These are phyloP conservation scores for Fusarium compactum DNA, from an alignment of 2,329 filamentous ascomycete species.

Conservation along the genomic window DNA sequence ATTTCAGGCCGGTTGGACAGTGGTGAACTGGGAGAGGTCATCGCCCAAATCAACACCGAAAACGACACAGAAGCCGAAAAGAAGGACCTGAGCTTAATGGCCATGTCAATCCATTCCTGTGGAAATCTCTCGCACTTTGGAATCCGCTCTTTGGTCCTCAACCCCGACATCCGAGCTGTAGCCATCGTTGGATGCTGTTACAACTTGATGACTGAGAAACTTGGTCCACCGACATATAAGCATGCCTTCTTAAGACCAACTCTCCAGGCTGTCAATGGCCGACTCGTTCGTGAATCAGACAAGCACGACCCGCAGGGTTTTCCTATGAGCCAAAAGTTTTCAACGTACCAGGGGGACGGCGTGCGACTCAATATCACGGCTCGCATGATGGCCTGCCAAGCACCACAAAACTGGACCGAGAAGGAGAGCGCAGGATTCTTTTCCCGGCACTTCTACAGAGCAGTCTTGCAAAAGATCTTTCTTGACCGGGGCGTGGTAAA, in stretches of 20 bases:
- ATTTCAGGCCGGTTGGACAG: constrained; percentile 79
- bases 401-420: constrained; percentile 89
- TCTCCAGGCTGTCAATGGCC: constrained; percentile 74
- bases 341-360: constrained; percentile 69
- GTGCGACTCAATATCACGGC: constrained; percentile 94
- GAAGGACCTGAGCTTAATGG: constrained; percentile 73
- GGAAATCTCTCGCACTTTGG: constrained; percentile 97
- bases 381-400: constrained; percentile 98
- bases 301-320: constrained; percentile 91
- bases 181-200: constrained; percentile 99
- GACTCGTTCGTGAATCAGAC: constrained; percentile 74
- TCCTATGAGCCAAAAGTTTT: constrained; percentile 84
- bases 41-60: constrained; percentile 66
- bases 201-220: constrained; percentile 91
- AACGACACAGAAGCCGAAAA: constrained; percentile 38
- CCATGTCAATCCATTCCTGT: constrained; percentile 95
- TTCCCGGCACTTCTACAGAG: constrained; percentile 91
- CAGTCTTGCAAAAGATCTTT: constrained; percentile 91
- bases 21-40: constrained; percentile 76
- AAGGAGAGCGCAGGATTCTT: constrained; percentile 89
- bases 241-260: constrained; percentile 79
- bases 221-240: constrained; percentile 89
- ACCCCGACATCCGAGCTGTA: constrained; percentile 86
- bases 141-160: constrained; percentile 85
- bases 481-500: constrained; percentile 83